phyloP scores from a whole-genome alignment of 2,329 filamentous ascomycete species.

The Madurella mycetomatis region DNA sequence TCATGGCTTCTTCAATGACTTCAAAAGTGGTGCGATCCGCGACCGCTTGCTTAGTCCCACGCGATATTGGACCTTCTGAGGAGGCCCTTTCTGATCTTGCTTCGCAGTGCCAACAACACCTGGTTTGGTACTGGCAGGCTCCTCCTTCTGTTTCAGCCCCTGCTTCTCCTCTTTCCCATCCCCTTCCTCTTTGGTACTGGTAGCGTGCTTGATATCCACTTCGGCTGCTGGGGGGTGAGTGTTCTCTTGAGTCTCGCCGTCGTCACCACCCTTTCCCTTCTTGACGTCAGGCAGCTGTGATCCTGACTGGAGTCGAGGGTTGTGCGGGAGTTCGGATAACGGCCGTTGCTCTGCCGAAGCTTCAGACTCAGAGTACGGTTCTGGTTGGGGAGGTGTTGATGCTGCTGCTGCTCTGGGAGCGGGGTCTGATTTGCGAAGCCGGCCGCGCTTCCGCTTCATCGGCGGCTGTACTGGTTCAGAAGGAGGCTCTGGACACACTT shows the following conservation, averaged over 20 bases:
- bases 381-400: background rate
- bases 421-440: conserved; percentile 37
- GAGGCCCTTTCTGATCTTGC: conserved; percentile 6
- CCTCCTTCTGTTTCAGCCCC: conserved; percentile 4
- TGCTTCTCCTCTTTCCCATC: conserved; percentile 10
- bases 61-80: conserved; percentile 41
- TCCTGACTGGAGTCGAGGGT: conserved; percentile 1
- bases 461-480: conserved; percentile 6
- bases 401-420: conserved; percentile 10
- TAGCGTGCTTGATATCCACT: background rate
- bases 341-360: background rate
- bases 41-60: conserved; percentile 49
- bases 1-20: conserved; percentile 40
- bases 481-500: background rate
- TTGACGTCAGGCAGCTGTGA: background rate
- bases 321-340: conserved; percentile 1
- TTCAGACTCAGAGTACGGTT: conserved; percentile 1
- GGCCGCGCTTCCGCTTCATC: conserved; percentile 37
- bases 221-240: background rate
- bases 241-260: conserved; percentile 7
- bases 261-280: background rate
- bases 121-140: background rate
- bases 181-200: conserved; percentile 2
- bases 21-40: conserved; percentile 49
- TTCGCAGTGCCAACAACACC: too few species aligned